Percentiles rank a stretch among this genome's conserved stretches.
Evolutionary conservation across 371 early-diverging fungal genomes (phyloP).

Genomic region (Mortierella sp.): DNA sequence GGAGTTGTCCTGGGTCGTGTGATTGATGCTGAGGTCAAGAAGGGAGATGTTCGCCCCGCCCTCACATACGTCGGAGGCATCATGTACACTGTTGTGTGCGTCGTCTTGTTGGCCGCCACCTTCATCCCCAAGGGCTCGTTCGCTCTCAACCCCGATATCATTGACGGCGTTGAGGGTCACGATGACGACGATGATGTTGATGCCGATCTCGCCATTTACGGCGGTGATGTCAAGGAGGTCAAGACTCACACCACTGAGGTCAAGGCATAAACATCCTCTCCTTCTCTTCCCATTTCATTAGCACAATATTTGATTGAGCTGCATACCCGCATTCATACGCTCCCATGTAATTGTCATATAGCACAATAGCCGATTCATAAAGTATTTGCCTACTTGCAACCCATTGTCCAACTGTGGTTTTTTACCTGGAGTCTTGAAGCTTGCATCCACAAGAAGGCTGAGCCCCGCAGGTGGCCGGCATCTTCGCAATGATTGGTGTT

Average conservation of each 20-base stretch:
- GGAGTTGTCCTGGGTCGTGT: constrained; percentile 53
- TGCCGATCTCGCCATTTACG: constrained; percentile 4
- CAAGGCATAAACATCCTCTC: constrained; percentile 10
- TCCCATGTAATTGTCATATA: too few species aligned
- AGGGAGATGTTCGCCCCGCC: constrained; percentile 34
- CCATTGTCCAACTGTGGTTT: too few species aligned
- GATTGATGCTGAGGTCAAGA: constrained; percentile 15
- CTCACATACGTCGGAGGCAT: constrained; percentile 54
- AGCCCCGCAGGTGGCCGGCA: too few species aligned
- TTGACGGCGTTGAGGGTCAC: constrained; percentile 29
- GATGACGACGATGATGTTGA: constrained; percentile 25
- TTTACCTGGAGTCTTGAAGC: too few species aligned
- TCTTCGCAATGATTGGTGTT: too few species aligned
- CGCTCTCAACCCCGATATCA: constrained; percentile 58
- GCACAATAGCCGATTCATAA: too few species aligned
- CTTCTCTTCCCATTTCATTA: too few species aligned
- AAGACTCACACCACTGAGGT: not conserved
- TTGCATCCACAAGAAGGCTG: too few species aligned
- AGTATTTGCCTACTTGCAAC: too few species aligned
- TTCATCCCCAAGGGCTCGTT: constrained; percentile 60
- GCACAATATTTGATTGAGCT: too few species aligned
- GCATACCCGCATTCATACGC: too few species aligned
- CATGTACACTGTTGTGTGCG: constrained; percentile 53
- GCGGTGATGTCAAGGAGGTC: constrained; percentile 19
- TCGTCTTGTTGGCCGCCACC: constrained; percentile 54